Evolutionary conservation across 225 moss, liverwort and hornwort species (phyloP).

Genomic region (Physcomitrium patens): DNA sequence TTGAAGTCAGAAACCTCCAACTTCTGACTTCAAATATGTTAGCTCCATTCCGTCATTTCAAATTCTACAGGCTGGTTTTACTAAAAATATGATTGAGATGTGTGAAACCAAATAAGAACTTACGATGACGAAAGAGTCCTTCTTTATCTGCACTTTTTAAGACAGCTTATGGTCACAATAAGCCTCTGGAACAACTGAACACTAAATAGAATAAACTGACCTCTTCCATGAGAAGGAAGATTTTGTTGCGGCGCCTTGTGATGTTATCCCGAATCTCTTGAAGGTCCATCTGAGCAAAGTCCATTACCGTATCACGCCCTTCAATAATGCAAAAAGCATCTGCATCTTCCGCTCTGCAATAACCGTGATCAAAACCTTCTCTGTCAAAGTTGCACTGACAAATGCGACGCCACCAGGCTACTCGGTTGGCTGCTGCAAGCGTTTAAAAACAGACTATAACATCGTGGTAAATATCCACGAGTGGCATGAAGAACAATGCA

Average conservation of each 20-base stretch:
- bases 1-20: background rate
- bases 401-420: background rate
- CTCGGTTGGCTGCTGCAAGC: background rate
- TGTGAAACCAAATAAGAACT: background rate
- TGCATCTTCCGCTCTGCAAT: conserved; percentile 50
- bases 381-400: background rate
- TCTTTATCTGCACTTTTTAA: background rate
- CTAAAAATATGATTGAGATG: background rate
- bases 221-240: conserved; percentile 99
- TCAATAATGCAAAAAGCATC: conserved; percentile 93
- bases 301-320: conserved; percentile 93
- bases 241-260: conserved; percentile 81
- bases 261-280: conserved; percentile 93
- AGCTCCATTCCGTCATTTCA: background rate
- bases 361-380: background rate
- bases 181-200: background rate
- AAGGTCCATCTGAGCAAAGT: conserved; percentile 93
- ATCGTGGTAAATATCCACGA: background rate
- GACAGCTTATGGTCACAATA: background rate
- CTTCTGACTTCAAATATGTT: background rate
- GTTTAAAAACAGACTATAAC: background rate
- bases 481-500: background rate
- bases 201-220: conserved; percentile 31
- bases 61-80: background rate
- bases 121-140: background rate